Evolutionary conservation across 768 basidiomycete genomes (phyloP).

Genomic region (Leccinum truebloodii): DNA sequence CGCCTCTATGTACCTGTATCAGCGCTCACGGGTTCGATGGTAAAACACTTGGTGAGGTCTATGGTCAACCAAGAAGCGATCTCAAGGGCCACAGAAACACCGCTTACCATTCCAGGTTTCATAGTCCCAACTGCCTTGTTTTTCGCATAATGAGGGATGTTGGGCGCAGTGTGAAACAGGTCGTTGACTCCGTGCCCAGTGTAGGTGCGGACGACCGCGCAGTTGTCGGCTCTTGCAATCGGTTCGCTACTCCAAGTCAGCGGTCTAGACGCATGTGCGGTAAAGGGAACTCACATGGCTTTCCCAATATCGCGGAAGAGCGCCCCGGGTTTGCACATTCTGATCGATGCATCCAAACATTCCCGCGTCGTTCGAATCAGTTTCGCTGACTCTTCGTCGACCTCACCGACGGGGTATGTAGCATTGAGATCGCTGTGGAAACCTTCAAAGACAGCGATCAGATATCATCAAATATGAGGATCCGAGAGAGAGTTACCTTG

Average conservation of each 20-base stretch:
- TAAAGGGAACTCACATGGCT: conserved; percentile 60
- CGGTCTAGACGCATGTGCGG: conserved; percentile 12
- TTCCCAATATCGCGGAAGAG: conserved; percentile 88
- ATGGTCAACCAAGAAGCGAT: conserved; percentile 9
- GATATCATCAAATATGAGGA: neutral
- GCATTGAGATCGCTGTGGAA: conserved; percentile 93
- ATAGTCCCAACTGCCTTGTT: conserved; percentile 92
- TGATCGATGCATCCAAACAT: conserved; percentile 87
- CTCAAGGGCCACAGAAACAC: neutral
- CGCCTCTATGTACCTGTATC: conserved; percentile 4
- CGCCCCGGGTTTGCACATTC: conserved; percentile 90
- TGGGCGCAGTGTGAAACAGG: conserved; percentile 83
- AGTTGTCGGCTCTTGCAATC: conserved; percentile 78
- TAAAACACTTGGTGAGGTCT: conserved; percentile 52
- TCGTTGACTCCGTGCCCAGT: conserved; percentile 90
- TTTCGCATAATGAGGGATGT: conserved; percentile 93
- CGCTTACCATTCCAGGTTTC: conserved; percentile 88
- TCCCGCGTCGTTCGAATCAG: conserved; percentile 82
- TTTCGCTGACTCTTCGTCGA: conserved; percentile 81
- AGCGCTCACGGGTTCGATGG: conserved; percentile 71
- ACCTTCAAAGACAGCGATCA: conserved; percentile 48
- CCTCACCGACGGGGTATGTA: conserved; percentile 86
- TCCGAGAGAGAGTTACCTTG: conserved; percentile 50
- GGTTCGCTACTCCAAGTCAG: conserved; percentile 61
- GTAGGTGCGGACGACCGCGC: conserved; percentile 89